Evolutionary conservation across 2,329 filamentous ascomycete species (phyloP).

Genomic region (Knufia petricola): DNA sequence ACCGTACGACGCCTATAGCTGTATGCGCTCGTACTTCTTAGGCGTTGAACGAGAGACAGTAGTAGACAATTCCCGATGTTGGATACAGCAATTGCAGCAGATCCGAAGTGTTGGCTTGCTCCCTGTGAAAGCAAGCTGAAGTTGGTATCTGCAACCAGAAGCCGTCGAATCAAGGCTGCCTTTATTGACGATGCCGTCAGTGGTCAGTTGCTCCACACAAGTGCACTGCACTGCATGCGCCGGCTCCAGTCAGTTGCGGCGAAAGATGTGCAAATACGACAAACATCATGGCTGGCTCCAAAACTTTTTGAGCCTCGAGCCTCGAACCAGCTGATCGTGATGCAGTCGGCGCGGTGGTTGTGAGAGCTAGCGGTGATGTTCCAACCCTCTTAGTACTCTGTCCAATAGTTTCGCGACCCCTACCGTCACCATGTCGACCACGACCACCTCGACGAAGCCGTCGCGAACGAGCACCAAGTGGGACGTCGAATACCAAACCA

Average conservation of each 20-base stretch:
- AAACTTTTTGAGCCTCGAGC: neutral
- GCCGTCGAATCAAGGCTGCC: neutral
- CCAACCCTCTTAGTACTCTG: neutral
- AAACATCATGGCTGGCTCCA: neutral
- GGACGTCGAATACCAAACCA: slow-evolving; percentile 76
- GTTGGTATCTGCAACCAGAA: neutral
- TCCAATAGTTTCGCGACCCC: neutral
- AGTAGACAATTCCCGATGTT: too few relatives aligned
- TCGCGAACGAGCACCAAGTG: slow-evolving; percentile 48
- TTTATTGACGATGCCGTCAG: neutral
- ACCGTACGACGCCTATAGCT: too few relatives aligned
- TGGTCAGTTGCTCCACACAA: neutral
- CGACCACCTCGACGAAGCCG: neutral
- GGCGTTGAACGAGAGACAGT: too few relatives aligned
- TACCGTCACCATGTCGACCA: neutral
- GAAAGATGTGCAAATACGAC: neutral
- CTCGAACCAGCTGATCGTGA: neutral
- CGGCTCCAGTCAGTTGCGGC: neutral
- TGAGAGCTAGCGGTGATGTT: neutral
- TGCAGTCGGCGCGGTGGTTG: neutral
- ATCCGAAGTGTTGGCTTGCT: too few relatives aligned
- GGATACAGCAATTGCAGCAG: too few relatives aligned
- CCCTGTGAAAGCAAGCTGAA: too few relatives aligned
- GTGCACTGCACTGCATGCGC: too few relatives aligned
- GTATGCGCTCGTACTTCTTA: too few relatives aligned